Conservation (phyloP, 1,284 basidiomycete genomes). For the Wallemia hederae region DNA sequence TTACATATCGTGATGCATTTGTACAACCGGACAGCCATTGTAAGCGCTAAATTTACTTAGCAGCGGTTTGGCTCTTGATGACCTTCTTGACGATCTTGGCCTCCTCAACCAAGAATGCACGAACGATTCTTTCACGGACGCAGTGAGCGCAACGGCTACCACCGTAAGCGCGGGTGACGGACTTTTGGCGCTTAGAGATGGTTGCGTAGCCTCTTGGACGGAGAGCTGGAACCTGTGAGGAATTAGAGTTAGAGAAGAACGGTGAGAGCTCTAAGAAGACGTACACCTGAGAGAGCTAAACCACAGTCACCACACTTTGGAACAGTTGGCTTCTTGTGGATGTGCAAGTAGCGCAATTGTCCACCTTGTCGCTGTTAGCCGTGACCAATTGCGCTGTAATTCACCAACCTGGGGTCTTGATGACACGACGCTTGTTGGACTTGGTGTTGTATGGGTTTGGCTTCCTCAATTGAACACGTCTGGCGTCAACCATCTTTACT, state of each 20-base stretch:
- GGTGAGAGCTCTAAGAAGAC: conserved; percentile 14
- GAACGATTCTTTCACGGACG: conserved; percentile 60
- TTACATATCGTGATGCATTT: too few relatives aligned
- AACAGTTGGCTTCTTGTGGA: conserved; percentile 3
- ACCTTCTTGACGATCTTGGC: conserved; percentile 99
- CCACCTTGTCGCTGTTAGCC: background rate
- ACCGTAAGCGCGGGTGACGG: conserved; percentile 74
- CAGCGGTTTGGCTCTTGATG: conserved; percentile 51
- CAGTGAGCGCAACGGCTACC: conserved; percentile 80
- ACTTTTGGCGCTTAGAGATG: conserved; percentile 84
- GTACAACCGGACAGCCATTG: too few relatives aligned
- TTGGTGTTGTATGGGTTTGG: conserved; percentile 96
- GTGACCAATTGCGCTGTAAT: too few relatives aligned
- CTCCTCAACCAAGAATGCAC: conserved; percentile 97
- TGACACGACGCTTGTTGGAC: conserved; percentile 75
- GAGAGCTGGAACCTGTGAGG: conserved; percentile 52
- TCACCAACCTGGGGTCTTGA: conserved; percentile 48
- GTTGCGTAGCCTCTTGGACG: conserved; percentile 75
- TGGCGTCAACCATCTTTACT: conserved; percentile 22
- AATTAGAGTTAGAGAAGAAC: background rate
- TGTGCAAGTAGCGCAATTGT: conserved; percentile 9
- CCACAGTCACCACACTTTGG: conserved; percentile 44
- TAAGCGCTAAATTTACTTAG: background rate
- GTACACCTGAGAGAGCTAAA: conserved; percentile 59
- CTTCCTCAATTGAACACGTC: conserved; percentile 98